phyloP scores from a whole-genome alignment of 2,329 filamentous ascomycete genomes.

The Venturia asperata region DNA sequence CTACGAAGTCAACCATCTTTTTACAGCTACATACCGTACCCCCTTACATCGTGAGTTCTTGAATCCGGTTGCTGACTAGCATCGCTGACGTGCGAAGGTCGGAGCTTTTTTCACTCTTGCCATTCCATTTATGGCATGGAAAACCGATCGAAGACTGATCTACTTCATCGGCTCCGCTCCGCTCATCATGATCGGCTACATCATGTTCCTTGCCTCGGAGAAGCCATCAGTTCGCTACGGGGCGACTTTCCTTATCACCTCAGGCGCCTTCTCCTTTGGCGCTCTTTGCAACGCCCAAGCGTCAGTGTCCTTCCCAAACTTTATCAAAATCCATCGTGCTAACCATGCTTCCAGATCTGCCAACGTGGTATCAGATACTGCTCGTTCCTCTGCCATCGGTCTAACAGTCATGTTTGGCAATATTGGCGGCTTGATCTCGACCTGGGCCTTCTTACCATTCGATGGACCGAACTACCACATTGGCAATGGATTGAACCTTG shows the following conservation, averaged over 20 bases:
- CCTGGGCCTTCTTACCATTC: slow-evolving; percentile 57
- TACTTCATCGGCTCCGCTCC: slow-evolving; percentile 56
- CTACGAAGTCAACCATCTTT: slow-evolving; percentile 47
- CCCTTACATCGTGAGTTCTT: slow-evolving; percentile 47
- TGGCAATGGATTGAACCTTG: slow-evolving; percentile 64
- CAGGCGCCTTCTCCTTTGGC: slow-evolving; percentile 56
- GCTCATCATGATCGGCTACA: slow-evolving; percentile 58
- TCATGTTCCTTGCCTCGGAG: slow-evolving; percentile 21
- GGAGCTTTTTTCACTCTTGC: slow-evolving; percentile 60
- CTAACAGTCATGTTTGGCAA: slow-evolving; percentile 47
- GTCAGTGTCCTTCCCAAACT: background rate
- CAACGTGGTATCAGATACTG: slow-evolving; percentile 65
- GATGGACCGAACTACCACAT: slow-evolving; percentile 62
- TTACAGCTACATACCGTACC: slow-evolving; percentile 66
- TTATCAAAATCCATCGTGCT: background rate
- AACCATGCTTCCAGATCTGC: slow-evolving; percentile 39
- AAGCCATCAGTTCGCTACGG: slow-evolving; percentile 54
- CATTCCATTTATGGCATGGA: slow-evolving; percentile 56
- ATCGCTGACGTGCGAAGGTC: slow-evolving; percentile 31
- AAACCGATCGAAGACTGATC: slow-evolving; percentile 51
- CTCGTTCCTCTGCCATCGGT: slow-evolving; percentile 36
- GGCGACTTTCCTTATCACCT: slow-evolving; percentile 62
- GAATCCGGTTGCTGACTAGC: background rate
- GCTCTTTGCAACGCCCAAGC: slow-evolving; percentile 60
- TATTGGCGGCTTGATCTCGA: slow-evolving; percentile 60